Evolutionary conservation across 2,329 filamentous ascomycete species (phyloP).

Genomic region (Aspergillus versicolor): DNA sequence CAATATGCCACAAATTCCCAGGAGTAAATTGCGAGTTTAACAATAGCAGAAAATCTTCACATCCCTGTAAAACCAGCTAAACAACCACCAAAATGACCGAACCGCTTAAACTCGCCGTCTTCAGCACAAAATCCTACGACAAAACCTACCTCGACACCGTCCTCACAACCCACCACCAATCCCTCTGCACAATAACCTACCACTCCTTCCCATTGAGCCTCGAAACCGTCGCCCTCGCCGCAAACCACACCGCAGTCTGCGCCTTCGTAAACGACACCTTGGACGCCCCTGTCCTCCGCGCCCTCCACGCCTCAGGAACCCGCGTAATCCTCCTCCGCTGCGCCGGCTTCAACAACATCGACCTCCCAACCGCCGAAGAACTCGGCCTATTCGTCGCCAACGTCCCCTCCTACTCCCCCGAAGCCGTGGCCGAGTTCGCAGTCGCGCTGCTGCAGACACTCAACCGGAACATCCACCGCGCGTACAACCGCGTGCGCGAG

Average conservation of each 20-base stretch:
- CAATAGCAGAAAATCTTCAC: too few species aligned
- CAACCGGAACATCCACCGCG: constrained; percentile 66
- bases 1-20: neutral
- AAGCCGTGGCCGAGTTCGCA: constrained; percentile 69
- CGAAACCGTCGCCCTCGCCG: constrained; percentile 57
- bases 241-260: constrained; percentile 59
- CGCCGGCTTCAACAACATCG: constrained; percentile 68
- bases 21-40: neutral
- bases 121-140: constrained; percentile 66
- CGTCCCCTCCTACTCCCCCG: constrained; percentile 67
- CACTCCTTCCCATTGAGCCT: constrained; percentile 58
- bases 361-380: constrained; percentile 55
- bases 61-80: too few species aligned
- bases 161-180: constrained; percentile 24
- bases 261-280: constrained; percentile 68
- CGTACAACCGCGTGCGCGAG: constrained; percentile 67
- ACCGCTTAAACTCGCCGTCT: constrained; percentile 59
- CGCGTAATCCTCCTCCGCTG: constrained; percentile 64
- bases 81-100: neutral
- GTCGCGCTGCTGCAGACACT: constrained; percentile 67
- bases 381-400: constrained; percentile 63
- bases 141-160: constrained; percentile 53
- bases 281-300: constrained; percentile 51
- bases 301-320: constrained; percentile 52
- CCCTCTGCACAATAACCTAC: constrained; percentile 52